Percentiles rank a stretch among this genome's conserved stretches.
phyloP scores from a whole-genome alignment of 495 filamentous ascomycete genomes.

The Trichoderma erinaceum region DNA sequence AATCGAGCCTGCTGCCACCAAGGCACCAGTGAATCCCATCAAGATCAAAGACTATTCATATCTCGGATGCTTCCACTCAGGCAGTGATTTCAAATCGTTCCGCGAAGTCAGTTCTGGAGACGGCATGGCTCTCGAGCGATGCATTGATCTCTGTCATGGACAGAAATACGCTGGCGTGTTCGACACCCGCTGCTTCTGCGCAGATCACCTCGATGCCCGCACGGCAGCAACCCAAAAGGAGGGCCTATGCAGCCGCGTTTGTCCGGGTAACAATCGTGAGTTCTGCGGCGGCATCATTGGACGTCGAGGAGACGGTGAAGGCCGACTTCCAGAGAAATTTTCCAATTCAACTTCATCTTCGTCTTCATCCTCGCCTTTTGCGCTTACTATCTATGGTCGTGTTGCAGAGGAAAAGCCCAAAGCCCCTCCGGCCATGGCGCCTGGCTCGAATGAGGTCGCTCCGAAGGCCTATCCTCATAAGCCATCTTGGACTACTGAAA shows the following conservation, averaged over 20 bases:
- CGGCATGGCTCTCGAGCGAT: slow-evolving; percentile 2
- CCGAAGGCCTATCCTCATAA: background rate
- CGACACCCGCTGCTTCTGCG: slow-evolving; percentile 8
- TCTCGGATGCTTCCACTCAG: slow-evolving; percentile 25
- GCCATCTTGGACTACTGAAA: background rate
- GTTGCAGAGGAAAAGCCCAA: background rate
- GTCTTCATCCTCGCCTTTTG: background rate
- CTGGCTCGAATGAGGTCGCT: background rate
- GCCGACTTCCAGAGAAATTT: background rate
- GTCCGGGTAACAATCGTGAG: background rate
- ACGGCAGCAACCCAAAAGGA: background rate
- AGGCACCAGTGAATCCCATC: background rate
- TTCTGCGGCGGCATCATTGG: background rate
- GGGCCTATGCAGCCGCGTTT: background rate
- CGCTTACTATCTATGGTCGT: background rate
- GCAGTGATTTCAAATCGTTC: slow-evolving; percentile 21
- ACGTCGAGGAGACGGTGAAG: background rate
- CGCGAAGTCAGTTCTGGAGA: background rate
- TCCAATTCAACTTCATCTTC: background rate
- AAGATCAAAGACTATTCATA: slow-evolving; percentile 22
- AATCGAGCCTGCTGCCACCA: background rate
- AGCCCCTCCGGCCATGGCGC: background rate
- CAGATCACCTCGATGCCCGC: background rate
- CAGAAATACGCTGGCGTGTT: slow-evolving; percentile 3
- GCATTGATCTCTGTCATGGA: background rate